phyloP scores from a whole-genome alignment of 2,329 filamentous ascomycete species.

The Talaromyces sp. region DNA sequence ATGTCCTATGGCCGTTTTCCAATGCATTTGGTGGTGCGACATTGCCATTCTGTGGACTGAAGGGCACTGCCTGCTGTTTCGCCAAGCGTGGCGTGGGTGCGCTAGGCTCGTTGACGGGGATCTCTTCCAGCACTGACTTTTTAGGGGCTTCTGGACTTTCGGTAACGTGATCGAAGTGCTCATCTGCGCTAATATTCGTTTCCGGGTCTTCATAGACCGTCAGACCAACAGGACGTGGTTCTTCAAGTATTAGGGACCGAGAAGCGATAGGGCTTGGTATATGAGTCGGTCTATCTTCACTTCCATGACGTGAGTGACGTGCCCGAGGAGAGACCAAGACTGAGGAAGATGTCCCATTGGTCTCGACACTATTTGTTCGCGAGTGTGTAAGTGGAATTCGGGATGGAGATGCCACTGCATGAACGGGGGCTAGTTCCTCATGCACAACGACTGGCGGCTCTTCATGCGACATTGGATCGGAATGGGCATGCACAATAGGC shows the following conservation, averaged over 20 bases:
- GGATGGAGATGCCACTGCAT: constrained; percentile 12
- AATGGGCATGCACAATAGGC: background rate
- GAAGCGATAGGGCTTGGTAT: constrained; percentile 16
- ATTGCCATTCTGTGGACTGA: constrained; percentile 3
- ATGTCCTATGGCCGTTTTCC: constrained; percentile 26
- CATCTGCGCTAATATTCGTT: constrained; percentile 24
- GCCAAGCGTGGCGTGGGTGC: constrained; percentile 23
- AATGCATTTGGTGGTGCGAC: background rate
- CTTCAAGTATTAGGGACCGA: constrained; percentile 12
- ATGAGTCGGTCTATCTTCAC: constrained; percentile 15
- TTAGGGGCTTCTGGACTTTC: constrained; percentile 8
- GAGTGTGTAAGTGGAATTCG: constrained; percentile 19
- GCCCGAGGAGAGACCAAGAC: constrained; percentile 16
- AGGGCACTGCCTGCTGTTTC: constrained; percentile 22
- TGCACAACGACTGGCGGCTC: background rate
- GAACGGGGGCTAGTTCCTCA: background rate
- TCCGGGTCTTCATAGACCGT: constrained; percentile 55
- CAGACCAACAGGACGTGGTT: constrained; percentile 23
- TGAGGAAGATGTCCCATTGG: constrained; percentile 12
- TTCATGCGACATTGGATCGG: constrained; percentile 1
- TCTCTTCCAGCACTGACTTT: constrained; percentile 34
- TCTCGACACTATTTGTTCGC: constrained; percentile 17
- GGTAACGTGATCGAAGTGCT: constrained; percentile 15
- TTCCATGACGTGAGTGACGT: constrained; percentile 15
- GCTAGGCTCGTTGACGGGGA: constrained; percentile 37